Conservation (phyloP, 192 early-diverging fungal species). For the Piromyces finnis region DNA sequence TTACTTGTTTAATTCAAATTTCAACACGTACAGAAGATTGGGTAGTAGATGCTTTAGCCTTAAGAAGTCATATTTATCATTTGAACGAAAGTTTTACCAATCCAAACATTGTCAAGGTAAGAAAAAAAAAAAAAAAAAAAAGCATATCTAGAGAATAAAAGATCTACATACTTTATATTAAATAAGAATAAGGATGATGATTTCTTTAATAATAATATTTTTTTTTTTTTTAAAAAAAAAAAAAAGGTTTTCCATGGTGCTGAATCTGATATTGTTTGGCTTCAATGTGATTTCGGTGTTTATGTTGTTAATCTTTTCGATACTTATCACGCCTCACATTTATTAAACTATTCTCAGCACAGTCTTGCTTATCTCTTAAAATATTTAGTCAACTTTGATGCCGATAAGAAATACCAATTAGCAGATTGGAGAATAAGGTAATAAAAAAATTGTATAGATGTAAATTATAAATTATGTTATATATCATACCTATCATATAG, state of each 20-base stretch:
- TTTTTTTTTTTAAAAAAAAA: too few species aligned
- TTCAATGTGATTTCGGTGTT: slow-evolving; percentile 91
- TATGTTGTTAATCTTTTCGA: slow-evolving; percentile 96
- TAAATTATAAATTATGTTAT: too few species aligned
- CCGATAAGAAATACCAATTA: slow-evolving; percentile 87
- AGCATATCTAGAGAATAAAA: too few species aligned
- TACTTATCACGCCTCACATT: slow-evolving; percentile 80
- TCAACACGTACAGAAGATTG: slow-evolving; percentile 76
- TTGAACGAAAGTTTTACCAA: slow-evolving; percentile 81
- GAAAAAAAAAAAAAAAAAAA: neutral
- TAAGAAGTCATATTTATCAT: slow-evolving; percentile 43
- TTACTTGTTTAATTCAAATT: slow-evolving; percentile 86
- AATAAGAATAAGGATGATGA: too few species aligned
- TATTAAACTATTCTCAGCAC: slow-evolving; percentile 64
- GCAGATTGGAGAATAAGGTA: slow-evolving; percentile 94
- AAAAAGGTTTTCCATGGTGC: slow-evolving; percentile 73
- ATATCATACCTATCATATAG: neutral
- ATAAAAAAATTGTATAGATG: neutral
- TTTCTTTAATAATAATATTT: too few species aligned
- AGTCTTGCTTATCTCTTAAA: slow-evolving; percentile 67
- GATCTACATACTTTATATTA: too few species aligned
- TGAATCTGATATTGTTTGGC: slow-evolving; percentile 86
- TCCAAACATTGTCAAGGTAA: slow-evolving; percentile 65
- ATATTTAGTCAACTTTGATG: slow-evolving; percentile 53
- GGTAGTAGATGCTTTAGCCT: slow-evolving; percentile 69